Base-by-base conservation (phyloP, 441 rosid genomes). In the Populus trichocarpa region DNA sequence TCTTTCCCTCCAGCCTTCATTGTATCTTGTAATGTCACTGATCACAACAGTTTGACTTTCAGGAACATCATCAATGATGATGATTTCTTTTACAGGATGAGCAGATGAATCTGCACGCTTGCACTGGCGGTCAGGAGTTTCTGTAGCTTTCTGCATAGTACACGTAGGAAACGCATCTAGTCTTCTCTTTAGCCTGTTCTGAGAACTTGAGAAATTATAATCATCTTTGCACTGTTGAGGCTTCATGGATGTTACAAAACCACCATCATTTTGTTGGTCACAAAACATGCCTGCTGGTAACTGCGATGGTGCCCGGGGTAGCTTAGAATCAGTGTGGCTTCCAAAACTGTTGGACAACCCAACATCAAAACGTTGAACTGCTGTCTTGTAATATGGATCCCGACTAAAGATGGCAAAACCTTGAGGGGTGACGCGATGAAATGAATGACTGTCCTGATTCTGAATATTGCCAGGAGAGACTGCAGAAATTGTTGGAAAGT, bases 31-130 rank as follows among this genome's bases (percentile, higher is more conserved):
- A 32, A 61, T 70, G 70, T 77, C 82, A 33, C 42, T 42, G 8
- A 69, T 46, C 73, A 69, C 36, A 30, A 8, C 63, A 16, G 77
- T 78, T 75, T 84, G 91, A 68, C 73, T 81, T 73, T 88, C 89
- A 46, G 89, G 79, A 72, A 73, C 78, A 84, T 90, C 93, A 36
- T 91, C 93, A 16, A 89, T 87, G 81, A 89, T 76, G 46, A 89
- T 86, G 69, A 88, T 73, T 82, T 89, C 92, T 82, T 83, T 88
- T n/a, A 35, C 64, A 32, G 81, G 75, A 80, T 75, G 76, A 70
- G 63, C 12, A 42, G 83, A 38, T 67, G 80, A 73, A 73, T 71
- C 85, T 35, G 74, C 79, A 40, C 5, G 79, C 66, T 75, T 80
- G 65, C 50, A 70, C 69, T 64, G 66, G 50, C 32, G 40, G 63